Conservation (phyloP, 2,329 filamentous ascomycete species). For the Trichoderma oligosporum region DNA sequence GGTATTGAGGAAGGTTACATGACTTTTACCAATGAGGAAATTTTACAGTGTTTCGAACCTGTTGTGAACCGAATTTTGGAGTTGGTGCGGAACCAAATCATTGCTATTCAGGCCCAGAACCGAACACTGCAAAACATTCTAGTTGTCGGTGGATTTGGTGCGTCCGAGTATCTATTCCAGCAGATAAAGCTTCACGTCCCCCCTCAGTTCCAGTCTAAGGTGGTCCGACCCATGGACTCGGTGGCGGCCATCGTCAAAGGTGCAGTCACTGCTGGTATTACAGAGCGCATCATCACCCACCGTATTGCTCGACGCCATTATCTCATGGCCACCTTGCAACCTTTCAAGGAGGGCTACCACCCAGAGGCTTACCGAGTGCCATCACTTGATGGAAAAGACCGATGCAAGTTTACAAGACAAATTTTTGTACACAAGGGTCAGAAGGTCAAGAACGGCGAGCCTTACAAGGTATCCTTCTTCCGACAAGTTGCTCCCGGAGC, state of each 20-base stretch:
- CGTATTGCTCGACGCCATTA: constrained; percentile 97
- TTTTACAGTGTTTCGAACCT: constrained; percentile 96
- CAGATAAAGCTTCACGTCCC: constrained; percentile 98
- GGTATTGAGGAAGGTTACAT: constrained; percentile 99
- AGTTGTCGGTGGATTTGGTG: constrained; percentile 96
- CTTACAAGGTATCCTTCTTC: constrained; percentile 98
- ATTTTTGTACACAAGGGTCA: constrained; percentile 99
- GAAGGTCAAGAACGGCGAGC: constrained; percentile 97
- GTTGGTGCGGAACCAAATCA: constrained; percentile 95
- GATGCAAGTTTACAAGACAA: constrained; percentile 97
- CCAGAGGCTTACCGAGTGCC: constrained; percentile 97
- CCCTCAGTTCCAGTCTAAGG: constrained; percentile 96
- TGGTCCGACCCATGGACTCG: constrained; percentile 97
- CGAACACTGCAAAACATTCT: constrained; percentile 90
- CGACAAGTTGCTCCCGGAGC: constrained; percentile 94
- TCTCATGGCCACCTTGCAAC: constrained; percentile 97
- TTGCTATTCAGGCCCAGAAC: constrained; percentile 97
- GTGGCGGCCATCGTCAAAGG: constrained; percentile 98
- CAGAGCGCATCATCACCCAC: constrained; percentile 92
- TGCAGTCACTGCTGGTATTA: constrained; percentile 95
- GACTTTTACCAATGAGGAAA: constrained; percentile 99
- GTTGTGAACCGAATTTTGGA: constrained; percentile 97
- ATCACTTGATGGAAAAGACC: constrained; percentile 91
- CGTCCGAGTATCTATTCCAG: constrained; percentile 97
- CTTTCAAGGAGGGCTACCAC: constrained; percentile 98